Percentiles rank a stretch among this genome's conserved stretches.
phyloP scores from a whole-genome alignment of 225 moss, liverwort and hornwort genomes.

The Bryum argenteum region DNA sequence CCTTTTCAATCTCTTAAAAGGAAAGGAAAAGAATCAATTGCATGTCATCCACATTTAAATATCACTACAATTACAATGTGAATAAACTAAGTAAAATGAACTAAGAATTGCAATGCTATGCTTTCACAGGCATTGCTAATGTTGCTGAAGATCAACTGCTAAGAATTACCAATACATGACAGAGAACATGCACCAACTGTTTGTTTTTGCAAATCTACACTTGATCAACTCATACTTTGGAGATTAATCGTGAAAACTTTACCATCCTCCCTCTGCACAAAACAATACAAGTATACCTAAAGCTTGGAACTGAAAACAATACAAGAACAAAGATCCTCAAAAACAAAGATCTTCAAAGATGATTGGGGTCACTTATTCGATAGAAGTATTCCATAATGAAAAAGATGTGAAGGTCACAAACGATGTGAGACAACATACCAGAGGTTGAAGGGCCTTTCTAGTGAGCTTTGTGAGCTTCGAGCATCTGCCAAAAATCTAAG shows the following conservation, averaged over 20 bases:
- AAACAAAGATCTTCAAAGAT: background rate
- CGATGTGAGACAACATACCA: conserved; percentile 19
- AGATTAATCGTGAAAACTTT: background rate
- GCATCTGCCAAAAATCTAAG: conserved; percentile 27
- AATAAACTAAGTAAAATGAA: too few species aligned
- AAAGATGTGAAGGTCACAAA: conserved; percentile 16
- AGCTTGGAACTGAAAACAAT: conserved; percentile 3
- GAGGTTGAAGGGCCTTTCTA: conserved; percentile 2
- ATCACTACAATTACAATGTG: too few species aligned
- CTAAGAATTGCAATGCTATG: background rate
- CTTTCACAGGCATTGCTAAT: background rate
- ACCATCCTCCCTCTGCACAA: conserved; percentile 17
- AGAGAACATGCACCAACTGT: conserved; percentile 14
- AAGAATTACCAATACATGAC: conserved; percentile 2
- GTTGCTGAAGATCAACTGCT: background rate
- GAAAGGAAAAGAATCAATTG: too few species aligned
- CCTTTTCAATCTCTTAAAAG: too few species aligned
- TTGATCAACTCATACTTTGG: background rate
- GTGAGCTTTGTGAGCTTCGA: conserved; percentile 17
- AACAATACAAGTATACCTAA: conserved; percentile 20
- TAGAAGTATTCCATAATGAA: background rate
- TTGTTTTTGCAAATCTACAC: conserved; percentile 12
- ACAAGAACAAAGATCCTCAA: background rate
- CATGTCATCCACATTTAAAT: too few species aligned
- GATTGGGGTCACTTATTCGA: conserved; percentile 2